Base-by-base conservation (phyloP, 2,329 filamentous ascomycete species). In the Aspergillus proliferans region DNA sequence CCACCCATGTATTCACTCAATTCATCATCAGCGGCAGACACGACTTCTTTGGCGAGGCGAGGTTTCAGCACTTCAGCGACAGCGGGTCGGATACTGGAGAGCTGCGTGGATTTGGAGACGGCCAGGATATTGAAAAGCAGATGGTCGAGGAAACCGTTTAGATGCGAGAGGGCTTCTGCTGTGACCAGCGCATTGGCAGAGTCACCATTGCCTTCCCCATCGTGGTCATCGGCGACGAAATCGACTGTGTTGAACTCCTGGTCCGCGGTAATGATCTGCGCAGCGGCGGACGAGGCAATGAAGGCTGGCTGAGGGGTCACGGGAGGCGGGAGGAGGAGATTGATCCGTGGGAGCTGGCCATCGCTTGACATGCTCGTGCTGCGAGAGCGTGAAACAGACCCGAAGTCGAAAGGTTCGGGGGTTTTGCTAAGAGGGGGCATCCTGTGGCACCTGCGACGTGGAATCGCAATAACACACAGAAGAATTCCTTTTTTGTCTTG, bases 141-240 rank as follows among this genome's bases (percentile, higher is more conserved):
- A 64, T 96, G 88, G 67, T 98, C 93, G 53, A 98, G 81, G 64
- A 98, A 98, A 60, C 81, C 84, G 71, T 98, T 98, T 63, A 96
- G 81, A 8, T 95, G 79, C 39, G 79, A 77, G 34, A 97, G 75
- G 0, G 93, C 88, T 24, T 80, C 78, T 2, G 79, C 76, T 1
- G 89, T 85, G 49, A 95, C 87, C 44, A 86, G 67, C 15, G 87
- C 87, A 15, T 85, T 82, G 57, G 87, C 85, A 49, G 79, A 78
- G 4, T 81, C 80, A 1, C 81, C 78, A 56, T 84, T 80, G 48
- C 85, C 77, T 46, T 82, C 82, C 57, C 86, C 79, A 53, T 86
- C 77, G 45, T 82, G 82, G 57, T 86, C 79, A 53, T 86, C 80
- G 61, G 87, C 82, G 60, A 84, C 82, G 77, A 85, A 85, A 45